phyloP scores from a whole-genome alignment of 257 asterid genomes.

The Datura wrightii region DNA sequence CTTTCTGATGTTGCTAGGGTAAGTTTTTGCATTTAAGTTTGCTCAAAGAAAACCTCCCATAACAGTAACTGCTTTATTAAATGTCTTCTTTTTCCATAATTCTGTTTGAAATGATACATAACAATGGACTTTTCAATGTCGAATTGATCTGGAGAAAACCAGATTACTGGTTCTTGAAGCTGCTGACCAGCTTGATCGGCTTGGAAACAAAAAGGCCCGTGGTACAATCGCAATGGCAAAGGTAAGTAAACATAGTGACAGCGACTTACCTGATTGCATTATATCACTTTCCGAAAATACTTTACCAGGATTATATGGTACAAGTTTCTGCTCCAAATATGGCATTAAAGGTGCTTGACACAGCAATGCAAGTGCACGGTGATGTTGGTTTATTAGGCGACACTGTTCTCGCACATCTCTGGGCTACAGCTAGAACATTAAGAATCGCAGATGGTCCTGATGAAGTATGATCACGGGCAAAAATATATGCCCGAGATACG shows the following conservation, averaged over 20 bases:
- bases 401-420: slow-evolving; percentile 78
- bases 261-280: neutral
- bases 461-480: no score
- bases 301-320: slow-evolving; percentile 6
- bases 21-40: slow-evolving; percentile 22
- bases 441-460: slow-evolving; percentile 97
- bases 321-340: slow-evolving; percentile 95
- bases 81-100: slow-evolving; percentile 10
- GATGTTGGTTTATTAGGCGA: slow-evolving; percentile 91
- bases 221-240: slow-evolving; percentile 96
- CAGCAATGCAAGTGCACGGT: slow-evolving; percentile 96
- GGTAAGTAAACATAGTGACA: slow-evolving; percentile 44
- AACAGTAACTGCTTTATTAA: neutral
- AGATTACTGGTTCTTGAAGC: slow-evolving; percentile 91
- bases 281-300: neutral
- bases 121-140: slow-evolving; percentile 56
- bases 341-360: slow-evolving; percentile 89
- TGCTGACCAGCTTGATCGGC: slow-evolving; percentile 89
- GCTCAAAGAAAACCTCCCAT: neutral
- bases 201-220: slow-evolving; percentile 79
- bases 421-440: slow-evolving; percentile 85
- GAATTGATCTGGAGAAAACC: slow-evolving; percentile 83
- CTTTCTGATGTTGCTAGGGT: slow-evolving; percentile 92
- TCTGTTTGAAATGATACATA: neutral
- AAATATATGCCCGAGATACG: no score